Evolutionary conservation across 257 asterid species (phyloP).

Genomic region (Salvia hispanica): DNA sequence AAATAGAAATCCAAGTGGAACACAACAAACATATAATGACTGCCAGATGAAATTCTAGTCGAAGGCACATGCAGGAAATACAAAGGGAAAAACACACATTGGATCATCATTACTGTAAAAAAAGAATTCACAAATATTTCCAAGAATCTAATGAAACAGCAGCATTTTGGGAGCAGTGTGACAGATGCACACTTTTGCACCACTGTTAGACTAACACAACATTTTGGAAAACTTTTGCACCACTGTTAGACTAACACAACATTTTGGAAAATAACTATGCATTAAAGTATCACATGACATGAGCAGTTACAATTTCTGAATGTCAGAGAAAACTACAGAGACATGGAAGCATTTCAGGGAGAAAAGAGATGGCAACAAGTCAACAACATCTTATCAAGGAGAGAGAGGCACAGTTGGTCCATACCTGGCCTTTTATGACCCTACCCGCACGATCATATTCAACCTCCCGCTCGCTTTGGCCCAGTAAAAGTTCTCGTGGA

Average conservation of each 20-base stretch:
- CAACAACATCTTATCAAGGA: neutral
- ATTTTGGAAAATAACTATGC: neutral
- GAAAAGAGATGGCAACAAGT: neutral
- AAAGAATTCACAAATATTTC: neutral
- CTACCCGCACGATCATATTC: constrained; percentile 98
- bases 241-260: neutral
- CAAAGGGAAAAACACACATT: constrained; percentile 3
- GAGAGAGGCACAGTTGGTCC: constrained; percentile 7
- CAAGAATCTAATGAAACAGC: constrained; percentile 15
- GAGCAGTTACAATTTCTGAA: constrained; percentile 1
- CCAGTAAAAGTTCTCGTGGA: constrained; percentile 84
- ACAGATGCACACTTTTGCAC: neutral
- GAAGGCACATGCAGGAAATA: neutral
- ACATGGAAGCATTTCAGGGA: neutral
- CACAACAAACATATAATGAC: neutral
- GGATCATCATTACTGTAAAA: neutral
- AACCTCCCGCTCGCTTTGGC: constrained; percentile 87
- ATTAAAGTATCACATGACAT: neutral
- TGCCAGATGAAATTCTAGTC: constrained; percentile 5
- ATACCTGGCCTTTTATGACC: constrained; percentile 95
- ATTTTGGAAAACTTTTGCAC: neutral
- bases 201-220: neutral
- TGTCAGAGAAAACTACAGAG: neutral
- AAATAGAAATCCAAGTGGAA: constrained; percentile 1
- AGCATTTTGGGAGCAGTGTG: neutral